Evolutionary conservation across 1,139 yeast species (phyloP), one percentile per base, ranked within the genome.

Genomic region (Saccharomyces uvarum): DNA sequence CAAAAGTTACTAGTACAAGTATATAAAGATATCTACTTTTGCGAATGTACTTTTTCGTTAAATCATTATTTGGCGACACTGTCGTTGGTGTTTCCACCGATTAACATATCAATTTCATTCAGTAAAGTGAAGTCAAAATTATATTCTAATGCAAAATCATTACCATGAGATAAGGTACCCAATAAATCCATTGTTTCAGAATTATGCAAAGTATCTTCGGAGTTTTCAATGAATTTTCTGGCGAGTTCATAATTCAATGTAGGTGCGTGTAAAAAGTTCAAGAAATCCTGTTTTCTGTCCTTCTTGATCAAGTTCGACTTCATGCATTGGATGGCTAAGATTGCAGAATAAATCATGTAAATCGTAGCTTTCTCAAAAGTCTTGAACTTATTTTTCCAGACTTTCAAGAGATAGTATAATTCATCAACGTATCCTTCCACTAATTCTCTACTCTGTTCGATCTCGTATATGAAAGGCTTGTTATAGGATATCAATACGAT

Each of bases 401-500:
- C 65, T 0, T 75, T 74, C 14, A 66, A 48, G 13, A 65, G 53
- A 7, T 48, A 53, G 19, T 73, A 68, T 31, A 75, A 63, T 53
- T 70, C 73, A 47, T 65, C 65, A 4, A 71, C 65, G 6, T 63
- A 61, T 26, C 63, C 61, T 48, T 68, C 63, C 50, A 69, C 62
- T 3, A 67, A 54, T 24, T 54, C 52, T 42, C 64, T 60, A 38
- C 67, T 60, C 38, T 60, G 53, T 32, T 55, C 54, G 1, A 61
- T 48, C 24, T 65, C 63, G 27, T 58, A 62, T 9, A 82, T 74
- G 61, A 81, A 82, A 1, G 86, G 85, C 33, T 84, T 72, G 63
- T 82, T 82, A 47, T 82, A 73, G 59, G 84, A 81, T 13, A 81
- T 71, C 3, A 80, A 63, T n/a, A 80, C 72, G 29, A 82, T 76